phyloP scores from a whole-genome alignment of 352 stramenopile species.

The Globisporangium lucens region DNA sequence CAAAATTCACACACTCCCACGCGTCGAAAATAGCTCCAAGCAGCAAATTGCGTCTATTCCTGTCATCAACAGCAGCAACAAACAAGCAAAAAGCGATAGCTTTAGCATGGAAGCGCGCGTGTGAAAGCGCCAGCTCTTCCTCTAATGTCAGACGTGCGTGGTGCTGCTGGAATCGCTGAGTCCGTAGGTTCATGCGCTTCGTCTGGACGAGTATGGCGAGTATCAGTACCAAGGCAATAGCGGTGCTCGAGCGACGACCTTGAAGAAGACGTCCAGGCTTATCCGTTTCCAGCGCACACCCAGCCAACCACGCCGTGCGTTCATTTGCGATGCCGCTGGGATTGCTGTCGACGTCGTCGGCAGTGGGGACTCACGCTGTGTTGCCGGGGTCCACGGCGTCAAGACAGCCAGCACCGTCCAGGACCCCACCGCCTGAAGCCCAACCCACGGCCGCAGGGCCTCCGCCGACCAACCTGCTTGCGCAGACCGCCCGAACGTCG shows the following conservation, averaged over 20 bases:
- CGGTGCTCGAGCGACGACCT: not conserved
- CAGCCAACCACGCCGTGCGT: not conserved
- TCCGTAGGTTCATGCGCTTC: conserved; percentile 1
- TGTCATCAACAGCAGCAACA: not conserved
- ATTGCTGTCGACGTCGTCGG: not conserved
- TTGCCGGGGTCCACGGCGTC: not conserved
- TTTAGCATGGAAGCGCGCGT: not conserved
- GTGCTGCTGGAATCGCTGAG: not conserved
- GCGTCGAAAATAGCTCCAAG: no score
- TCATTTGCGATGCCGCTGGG: not conserved
- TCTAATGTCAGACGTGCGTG: not conserved
- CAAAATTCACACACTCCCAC: no score
- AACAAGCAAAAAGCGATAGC: not conserved
- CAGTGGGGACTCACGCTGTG: not conserved
- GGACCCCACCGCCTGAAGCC: not conserved
- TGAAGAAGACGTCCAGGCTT: not conserved
- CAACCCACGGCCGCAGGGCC: not conserved
- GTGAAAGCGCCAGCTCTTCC: not conserved
- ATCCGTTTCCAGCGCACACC: not conserved
- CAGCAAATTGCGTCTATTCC: not conserved
- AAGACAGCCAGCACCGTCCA: not conserved
- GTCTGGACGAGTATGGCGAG: not conserved
- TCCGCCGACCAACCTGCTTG: not conserved
- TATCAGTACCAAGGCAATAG: not conserved
- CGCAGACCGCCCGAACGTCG: conserved; percentile 28